phyloP scores from a whole-genome alignment of 148 eudicot genomes.

The Agrostemma githago region DNA sequence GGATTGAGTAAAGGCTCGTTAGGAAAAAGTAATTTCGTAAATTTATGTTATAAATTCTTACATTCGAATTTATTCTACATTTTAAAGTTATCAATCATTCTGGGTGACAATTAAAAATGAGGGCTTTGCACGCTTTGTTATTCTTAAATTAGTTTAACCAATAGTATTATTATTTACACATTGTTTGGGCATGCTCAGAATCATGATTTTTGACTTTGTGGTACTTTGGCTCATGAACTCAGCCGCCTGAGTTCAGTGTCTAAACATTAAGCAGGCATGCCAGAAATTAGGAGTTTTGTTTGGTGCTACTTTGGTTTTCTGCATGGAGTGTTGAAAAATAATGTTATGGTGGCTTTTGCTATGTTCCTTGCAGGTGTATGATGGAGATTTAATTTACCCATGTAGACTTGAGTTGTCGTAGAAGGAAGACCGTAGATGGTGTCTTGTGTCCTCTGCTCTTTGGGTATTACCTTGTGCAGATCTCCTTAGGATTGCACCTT shows the following conservation, averaged over 20 bases:
- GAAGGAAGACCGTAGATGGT: conserved; percentile 3
- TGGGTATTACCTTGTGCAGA: conserved; percentile 17
- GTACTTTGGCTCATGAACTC: too few relatives aligned
- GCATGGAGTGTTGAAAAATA: neutral
- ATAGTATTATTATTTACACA: neutral
- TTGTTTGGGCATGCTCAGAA: neutral
- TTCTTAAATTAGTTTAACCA: neutral
- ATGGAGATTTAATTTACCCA: conserved; percentile 9
- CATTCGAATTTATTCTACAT: neutral
- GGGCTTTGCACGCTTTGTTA: neutral
- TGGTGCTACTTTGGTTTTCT: neutral
- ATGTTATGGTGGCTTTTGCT: neutral
- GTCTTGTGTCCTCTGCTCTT: conserved; percentile 4
- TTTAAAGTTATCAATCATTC: neutral
- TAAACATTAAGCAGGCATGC: neutral
- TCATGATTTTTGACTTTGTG: too few relatives aligned
- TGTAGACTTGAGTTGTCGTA: conserved; percentile 6
- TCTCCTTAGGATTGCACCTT: neutral
- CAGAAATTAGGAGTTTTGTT: neutral
- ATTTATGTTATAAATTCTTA: neutral
- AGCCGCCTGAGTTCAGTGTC: neutral
- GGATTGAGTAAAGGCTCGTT: too few relatives aligned
- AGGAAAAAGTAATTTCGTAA: too few relatives aligned
- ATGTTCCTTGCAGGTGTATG: conserved; percentile 11
- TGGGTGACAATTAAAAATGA: neutral